Conservation (phyloP, 768 basidiomycete genomes). For the Boletus tomentosulus region DNA sequence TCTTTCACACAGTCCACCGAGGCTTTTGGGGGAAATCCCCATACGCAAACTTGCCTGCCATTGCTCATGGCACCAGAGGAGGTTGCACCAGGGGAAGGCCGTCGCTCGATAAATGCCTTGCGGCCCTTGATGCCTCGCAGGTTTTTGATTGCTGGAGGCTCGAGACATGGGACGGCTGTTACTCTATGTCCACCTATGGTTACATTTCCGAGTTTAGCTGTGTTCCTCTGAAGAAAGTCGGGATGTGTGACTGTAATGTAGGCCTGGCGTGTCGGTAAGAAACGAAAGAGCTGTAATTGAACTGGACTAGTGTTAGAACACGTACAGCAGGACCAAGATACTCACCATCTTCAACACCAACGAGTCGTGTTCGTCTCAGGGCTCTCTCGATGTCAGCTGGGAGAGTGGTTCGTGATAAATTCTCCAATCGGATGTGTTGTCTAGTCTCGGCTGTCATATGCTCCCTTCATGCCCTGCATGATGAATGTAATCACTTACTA, state of each 20-base stretch:
- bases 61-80: constrained; percentile 49
- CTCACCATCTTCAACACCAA: constrained; percentile 42
- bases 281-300: constrained; percentile 54
- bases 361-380: constrained; percentile 37
- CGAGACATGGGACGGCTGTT: constrained; percentile 29
- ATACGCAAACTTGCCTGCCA: constrained; percentile 54
- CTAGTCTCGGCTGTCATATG: constrained; percentile 18
- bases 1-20: constrained; percentile 32
- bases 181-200: constrained; percentile 45
- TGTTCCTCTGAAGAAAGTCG: constrained; percentile 39
- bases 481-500: constrained; percentile 11
- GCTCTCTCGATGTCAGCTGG: constrained; percentile 52
- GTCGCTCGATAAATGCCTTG: constrained; percentile 34
- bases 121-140: constrained; percentile 41
- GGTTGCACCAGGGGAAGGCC: constrained; percentile 37
- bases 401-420: constrained; percentile 50
- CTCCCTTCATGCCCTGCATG: constrained; percentile 3
- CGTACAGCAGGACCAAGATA: background rate
- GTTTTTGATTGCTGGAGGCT: constrained; percentile 22
- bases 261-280: constrained; percentile 57
- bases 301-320: constrained; percentile 36
- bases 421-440: constrained; percentile 44
- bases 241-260: constrained; percentile 51
- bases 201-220: constrained; percentile 41
- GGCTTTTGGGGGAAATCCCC: constrained; percentile 56